Evolutionary conservation across 2,329 filamentous ascomycete genomes (phyloP).

Genomic region (Annulohypoxylon truncatum): DNA sequence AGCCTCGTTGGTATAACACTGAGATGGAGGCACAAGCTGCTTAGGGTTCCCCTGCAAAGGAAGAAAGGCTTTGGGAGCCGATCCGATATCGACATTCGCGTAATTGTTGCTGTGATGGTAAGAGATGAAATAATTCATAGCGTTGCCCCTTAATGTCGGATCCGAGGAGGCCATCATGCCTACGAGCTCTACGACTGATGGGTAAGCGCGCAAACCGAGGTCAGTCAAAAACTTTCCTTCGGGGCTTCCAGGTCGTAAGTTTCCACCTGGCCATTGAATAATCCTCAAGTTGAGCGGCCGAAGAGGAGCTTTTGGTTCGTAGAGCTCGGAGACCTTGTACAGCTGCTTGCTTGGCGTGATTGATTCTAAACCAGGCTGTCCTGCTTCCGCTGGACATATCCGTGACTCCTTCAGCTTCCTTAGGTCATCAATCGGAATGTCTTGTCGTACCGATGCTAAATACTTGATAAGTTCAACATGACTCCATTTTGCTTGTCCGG

Average conservation of each 20-base stretch:
- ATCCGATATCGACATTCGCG: constrained; percentile 68
- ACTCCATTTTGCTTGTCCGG: constrained; percentile 77
- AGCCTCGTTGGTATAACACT: constrained; percentile 84
- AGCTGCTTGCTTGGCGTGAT: constrained; percentile 63
- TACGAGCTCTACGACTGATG: constrained; percentile 79
- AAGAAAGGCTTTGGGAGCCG: constrained; percentile 70
- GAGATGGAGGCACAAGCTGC: constrained; percentile 75
- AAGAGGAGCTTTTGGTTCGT: constrained; percentile 79
- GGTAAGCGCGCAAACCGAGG: constrained; percentile 79
- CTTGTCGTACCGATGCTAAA: constrained; percentile 85
- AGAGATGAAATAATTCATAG: constrained; percentile 84
- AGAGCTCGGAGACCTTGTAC: constrained; percentile 82
- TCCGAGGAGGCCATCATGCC: constrained; percentile 78
- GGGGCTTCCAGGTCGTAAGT: constrained; percentile 70
- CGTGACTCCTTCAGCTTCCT: constrained; percentile 79
- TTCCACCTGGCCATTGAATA: constrained; percentile 82
- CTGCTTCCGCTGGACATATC: constrained; percentile 83
- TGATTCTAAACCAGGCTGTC: constrained; percentile 65
- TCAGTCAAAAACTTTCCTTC: constrained; percentile 80
- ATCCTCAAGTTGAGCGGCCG: constrained; percentile 78
- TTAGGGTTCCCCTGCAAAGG: constrained; percentile 77
- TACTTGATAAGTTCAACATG: constrained; percentile 97
- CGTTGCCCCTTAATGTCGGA: constrained; percentile 69
- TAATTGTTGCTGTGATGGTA: constrained; percentile 86
- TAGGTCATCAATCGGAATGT: constrained; percentile 87